These are phyloP conservation scores for Melastoma malabathricum DNA, from an alignment of 345 rosid genomes.

Conservation along the genomic window DNA sequence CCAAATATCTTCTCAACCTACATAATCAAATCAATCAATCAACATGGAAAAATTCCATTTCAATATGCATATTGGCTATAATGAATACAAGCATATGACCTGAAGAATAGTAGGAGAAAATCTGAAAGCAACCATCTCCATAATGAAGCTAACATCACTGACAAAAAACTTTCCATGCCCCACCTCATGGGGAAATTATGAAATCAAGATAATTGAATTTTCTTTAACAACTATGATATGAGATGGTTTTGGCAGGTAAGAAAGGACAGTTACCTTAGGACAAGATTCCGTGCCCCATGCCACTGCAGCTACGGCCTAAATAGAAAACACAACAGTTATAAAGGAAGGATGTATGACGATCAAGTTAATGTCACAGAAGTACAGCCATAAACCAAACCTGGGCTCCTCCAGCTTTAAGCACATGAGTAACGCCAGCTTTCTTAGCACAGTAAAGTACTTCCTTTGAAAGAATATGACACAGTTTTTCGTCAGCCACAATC, in stretches of 20 bases:
- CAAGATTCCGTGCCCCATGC: slow-evolving; percentile 97
- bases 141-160: too few relatives aligned
- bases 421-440: slow-evolving; percentile 86
- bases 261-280: slow-evolving; percentile 53
- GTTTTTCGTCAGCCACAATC: not conserved
- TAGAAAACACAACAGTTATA: not conserved
- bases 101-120: too few relatives aligned
- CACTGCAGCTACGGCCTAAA: slow-evolving; percentile 92
- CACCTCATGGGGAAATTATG: too few relatives aligned
- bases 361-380: too few relatives aligned
- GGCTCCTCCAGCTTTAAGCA: slow-evolving; percentile 93
- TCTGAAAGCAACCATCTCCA: too few relatives aligned
- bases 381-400: slow-evolving; percentile 35
- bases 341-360: not conserved
- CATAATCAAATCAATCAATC: not conserved
- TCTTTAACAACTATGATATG: too few relatives aligned
- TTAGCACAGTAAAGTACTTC: slow-evolving; percentile 90
- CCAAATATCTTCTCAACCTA: slow-evolving; percentile 92
- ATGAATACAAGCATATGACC: too few relatives aligned
- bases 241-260: too few relatives aligned
- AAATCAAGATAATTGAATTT: too few relatives aligned
- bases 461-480: slow-evolving; percentile 10
- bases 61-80: too few relatives aligned
- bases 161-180: too few relatives aligned
- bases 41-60: not conserved